Conservation (phyloP, 371 early-diverging fungal species). For the Apophysomyces sp. region DNA sequence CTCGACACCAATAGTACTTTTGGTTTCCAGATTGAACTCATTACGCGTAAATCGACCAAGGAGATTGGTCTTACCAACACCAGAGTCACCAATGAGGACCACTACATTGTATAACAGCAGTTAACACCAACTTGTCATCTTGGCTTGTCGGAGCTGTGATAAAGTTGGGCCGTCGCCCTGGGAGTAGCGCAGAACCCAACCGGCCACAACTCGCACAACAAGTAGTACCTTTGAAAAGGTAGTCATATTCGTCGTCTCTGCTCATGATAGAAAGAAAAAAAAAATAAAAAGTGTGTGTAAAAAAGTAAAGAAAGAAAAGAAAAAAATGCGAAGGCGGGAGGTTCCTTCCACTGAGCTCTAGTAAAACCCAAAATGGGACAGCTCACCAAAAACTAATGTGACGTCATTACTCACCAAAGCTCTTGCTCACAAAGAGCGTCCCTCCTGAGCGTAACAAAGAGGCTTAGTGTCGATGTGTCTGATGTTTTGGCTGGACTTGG, state of each 20-base stretch:
- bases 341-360: neutral
- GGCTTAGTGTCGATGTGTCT: no score
- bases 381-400: no score
- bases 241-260: constrained; percentile 96
- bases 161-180: neutral
- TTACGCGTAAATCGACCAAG: constrained; percentile 97
- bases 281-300: neutral
- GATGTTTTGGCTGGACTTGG: no score
- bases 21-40: constrained; percentile 96
- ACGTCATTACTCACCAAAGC: no score
- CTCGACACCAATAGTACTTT: constrained; percentile 99
- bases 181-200: neutral
- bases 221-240: constrained; percentile 86
- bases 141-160: neutral
- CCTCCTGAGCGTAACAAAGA: no score
- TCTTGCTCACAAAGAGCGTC: no score
- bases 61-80: constrained; percentile 99
- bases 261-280: constrained; percentile 51
- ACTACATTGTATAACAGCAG: constrained; percentile 51
- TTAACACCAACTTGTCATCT: neutral
- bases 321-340: neutral
- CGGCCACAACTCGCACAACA: neutral
- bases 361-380: no score
- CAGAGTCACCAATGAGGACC: constrained; percentile 99
- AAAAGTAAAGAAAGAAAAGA: constrained; percentile 7